A percentile compares a stretch with the other conserved stretches of the same genome.
Conservation (phyloP, 2,329 filamentous ascomycete genomes). For the Trichophyton rubrum region DNA sequence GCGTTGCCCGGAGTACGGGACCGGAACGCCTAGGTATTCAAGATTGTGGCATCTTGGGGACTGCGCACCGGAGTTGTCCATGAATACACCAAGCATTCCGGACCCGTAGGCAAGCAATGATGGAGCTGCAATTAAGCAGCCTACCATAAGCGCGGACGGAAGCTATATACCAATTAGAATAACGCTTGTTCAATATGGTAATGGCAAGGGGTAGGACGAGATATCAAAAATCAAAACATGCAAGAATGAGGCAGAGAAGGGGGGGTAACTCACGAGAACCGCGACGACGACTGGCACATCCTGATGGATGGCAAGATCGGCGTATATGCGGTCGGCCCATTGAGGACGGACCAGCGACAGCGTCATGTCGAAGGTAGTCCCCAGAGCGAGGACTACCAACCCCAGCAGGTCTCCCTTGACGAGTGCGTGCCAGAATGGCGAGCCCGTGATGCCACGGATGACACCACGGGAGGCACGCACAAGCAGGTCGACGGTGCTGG, state of each 20-base stretch:
- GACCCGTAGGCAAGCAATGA: conserved; percentile 7
- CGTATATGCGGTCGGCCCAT: background rate
- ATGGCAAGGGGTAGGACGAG: background rate
- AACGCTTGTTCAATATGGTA: background rate
- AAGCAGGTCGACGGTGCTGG: background rate
- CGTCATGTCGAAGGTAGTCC: background rate
- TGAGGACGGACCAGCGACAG: background rate
- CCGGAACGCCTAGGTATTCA: background rate
- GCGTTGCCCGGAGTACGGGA: background rate
- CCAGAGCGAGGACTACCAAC: background rate
- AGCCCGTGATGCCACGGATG: background rate
- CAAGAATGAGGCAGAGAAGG: background rate
- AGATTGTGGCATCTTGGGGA: background rate
- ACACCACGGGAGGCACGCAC: background rate
- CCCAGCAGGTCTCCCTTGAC: conserved; percentile 4
- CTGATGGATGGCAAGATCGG: background rate
- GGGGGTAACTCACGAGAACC: background rate
- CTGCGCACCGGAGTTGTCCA: conserved; percentile 1
- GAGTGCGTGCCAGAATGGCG: conserved; percentile 2
- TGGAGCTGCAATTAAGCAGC: background rate
- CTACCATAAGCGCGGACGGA: background rate
- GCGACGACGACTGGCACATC: background rate
- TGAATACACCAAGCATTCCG: conserved; percentile 7
- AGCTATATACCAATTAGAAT: background rate
- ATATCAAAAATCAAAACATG: background rate